Conservation (phyloP, 2,329 filamentous ascomycete species). For the Leptodontidium sp. region DNA sequence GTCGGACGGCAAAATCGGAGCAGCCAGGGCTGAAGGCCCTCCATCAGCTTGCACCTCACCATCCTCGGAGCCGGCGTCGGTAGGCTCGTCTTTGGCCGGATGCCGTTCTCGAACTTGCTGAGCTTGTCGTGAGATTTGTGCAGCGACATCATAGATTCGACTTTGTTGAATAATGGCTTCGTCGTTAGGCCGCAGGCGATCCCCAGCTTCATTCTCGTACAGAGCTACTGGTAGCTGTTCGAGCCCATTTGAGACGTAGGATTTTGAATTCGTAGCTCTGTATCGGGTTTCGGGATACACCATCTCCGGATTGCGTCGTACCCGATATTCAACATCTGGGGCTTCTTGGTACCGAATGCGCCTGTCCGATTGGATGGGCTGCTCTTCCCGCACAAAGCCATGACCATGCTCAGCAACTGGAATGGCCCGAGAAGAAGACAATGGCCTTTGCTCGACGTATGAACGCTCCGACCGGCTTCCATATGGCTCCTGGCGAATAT, state of each 20-base stretch:
- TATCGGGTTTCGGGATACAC: constrained; percentile 26
- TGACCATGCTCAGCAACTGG: constrained; percentile 31
- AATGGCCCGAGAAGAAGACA: constrained; percentile 25
- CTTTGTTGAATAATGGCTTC: constrained; percentile 37
- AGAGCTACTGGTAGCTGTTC: constrained; percentile 8
- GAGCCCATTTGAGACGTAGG: constrained; percentile 33
- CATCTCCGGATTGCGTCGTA: constrained; percentile 33
- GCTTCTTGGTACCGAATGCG: constrained; percentile 36
- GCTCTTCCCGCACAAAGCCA: constrained; percentile 35
- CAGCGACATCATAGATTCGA: constrained; percentile 41
- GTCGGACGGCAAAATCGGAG: constrained; percentile 26
- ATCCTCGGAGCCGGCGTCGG: constrained; percentile 49
- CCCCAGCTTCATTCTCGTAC: constrained; percentile 12
- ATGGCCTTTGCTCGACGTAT: constrained; percentile 32
- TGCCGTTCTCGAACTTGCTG: constrained; percentile 37
- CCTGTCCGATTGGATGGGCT: constrained; percentile 32
- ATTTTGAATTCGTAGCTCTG: constrained; percentile 31
- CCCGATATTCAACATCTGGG: constrained; percentile 33
- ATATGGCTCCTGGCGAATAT: constrained; percentile 28
- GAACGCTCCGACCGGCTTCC: constrained; percentile 21
- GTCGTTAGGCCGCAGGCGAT: constrained; percentile 29
- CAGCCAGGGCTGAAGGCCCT: constrained; percentile 23
- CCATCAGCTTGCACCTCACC: constrained; percentile 46
- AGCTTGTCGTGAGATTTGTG: constrained; percentile 44
- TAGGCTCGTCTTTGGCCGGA: constrained; percentile 34